These are phyloP conservation scores for Monosporascus ibericus DNA, from an alignment of 2,329 filamentous ascomycete genomes.

Conservation along the genomic window DNA sequence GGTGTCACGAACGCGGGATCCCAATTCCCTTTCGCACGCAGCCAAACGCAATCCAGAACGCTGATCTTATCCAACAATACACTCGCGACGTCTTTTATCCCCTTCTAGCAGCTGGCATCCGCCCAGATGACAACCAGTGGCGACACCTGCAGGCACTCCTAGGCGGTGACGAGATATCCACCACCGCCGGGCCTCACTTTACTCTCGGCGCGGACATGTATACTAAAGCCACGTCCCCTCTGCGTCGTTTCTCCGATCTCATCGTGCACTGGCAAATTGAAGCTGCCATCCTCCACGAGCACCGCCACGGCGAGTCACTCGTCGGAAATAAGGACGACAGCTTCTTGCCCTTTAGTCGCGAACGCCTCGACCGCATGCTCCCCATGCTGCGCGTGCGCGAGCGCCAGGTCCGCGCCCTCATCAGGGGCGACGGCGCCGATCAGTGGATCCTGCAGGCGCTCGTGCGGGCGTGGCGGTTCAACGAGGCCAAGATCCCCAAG, in stretches of 20 bases:
- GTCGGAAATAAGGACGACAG: conserved; percentile 22
- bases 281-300: conserved; percentile 45
- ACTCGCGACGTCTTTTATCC: conserved; percentile 33
- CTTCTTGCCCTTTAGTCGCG: conserved; percentile 41
- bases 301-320: conserved; percentile 28
- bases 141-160: conserved; percentile 30
- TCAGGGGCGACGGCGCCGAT: conserved; percentile 34
- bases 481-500: conserved; percentile 40
- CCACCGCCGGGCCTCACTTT: conserved; percentile 48
- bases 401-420: conserved; percentile 40
- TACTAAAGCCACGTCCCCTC: conserved; percentile 57
- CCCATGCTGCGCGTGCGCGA: conserved; percentile 48
- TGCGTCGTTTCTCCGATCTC: conserved; percentile 59
- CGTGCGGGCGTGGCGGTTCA: conserved; percentile 52
- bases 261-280: conserved; percentile 63
- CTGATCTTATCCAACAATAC: conserved; percentile 30
- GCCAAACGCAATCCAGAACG: conserved; percentile 32
- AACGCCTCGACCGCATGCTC: conserved; percentile 37
- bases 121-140: conserved; percentile 25
- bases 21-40: conserved; percentile 54
- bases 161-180: conserved; percentile 47
- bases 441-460: conserved; percentile 57
- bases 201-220: conserved; percentile 55
- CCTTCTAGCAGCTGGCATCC: conserved; percentile 28
- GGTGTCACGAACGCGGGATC: conserved; percentile 52